Evolutionary conservation across 768 basidiomycete species (phyloP).

Genomic region (Suillus paluster): DNA sequence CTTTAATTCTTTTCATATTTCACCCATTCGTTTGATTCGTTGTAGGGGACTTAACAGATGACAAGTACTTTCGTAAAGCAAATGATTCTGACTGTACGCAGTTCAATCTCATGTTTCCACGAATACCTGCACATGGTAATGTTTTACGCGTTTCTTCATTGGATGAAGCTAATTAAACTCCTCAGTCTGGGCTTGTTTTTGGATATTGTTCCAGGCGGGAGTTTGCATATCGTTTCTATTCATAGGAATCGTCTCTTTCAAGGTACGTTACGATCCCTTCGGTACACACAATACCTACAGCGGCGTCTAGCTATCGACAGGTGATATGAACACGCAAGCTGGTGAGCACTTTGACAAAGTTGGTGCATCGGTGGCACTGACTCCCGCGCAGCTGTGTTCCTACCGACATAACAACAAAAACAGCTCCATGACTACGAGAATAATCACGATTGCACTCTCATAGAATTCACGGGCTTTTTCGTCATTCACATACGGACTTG

Average conservation of each 20-base stretch:
- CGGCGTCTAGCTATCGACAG: constrained; percentile 39
- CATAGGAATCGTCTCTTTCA: constrained; percentile 83
- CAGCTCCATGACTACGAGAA: background rate
- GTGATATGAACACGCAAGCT: constrained; percentile 63
- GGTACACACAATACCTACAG: constrained; percentile 12
- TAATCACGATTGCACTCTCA: constrained; percentile 1
- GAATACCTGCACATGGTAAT: constrained; percentile 73
- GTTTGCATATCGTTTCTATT: constrained; percentile 80
- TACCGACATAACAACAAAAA: constrained; percentile 54
- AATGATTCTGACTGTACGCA: constrained; percentile 95
- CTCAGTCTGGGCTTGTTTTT: constrained; percentile 83
- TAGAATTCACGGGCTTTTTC: constrained; percentile 7
- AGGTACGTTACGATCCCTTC: constrained; percentile 46
- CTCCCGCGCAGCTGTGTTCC: constrained; percentile 52
- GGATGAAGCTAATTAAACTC: constrained; percentile 5
- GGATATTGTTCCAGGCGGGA: constrained; percentile 80
- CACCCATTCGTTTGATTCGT: constrained; percentile 13
- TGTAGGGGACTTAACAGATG: constrained; percentile 92
- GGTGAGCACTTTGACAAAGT: constrained; percentile 46
- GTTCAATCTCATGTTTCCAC: constrained; percentile 75
- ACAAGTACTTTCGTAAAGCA: constrained; percentile 91
- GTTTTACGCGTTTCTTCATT: constrained; percentile 1
- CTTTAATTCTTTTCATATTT: constrained; percentile 10
- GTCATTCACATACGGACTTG: constrained; percentile 13
- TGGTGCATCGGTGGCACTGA: constrained; percentile 13